These are phyloP conservation scores for Thelonectria olida DNA, from an alignment of 2,329 filamentous ascomycete species.

Conservation along the genomic window DNA sequence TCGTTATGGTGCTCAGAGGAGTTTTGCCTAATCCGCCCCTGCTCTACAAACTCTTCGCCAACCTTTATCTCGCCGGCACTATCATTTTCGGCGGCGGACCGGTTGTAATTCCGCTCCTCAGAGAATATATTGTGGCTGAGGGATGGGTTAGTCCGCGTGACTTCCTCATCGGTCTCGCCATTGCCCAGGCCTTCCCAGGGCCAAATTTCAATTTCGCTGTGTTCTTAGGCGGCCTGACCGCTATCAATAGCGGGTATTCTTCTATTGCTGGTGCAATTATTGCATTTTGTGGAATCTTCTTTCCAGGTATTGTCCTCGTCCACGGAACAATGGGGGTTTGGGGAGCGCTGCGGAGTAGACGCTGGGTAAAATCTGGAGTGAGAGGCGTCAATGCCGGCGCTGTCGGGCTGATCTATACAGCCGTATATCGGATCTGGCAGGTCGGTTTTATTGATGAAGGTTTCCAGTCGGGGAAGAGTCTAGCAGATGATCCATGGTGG, in stretches of 20 bases:
- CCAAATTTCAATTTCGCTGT: conserved; percentile 63
- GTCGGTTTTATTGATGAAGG: conserved; percentile 66
- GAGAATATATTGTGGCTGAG: conserved; percentile 71
- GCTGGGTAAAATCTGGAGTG: conserved; percentile 58
- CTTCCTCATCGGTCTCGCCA: conserved; percentile 76
- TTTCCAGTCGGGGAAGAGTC: conserved; percentile 57
- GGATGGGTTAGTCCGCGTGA: conserved; percentile 77
- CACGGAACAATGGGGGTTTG: conserved; percentile 65
- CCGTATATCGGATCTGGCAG: conserved; percentile 70
- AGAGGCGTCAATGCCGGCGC: conserved; percentile 68
- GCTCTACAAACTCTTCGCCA: conserved; percentile 71
- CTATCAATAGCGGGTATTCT: conserved; percentile 48
- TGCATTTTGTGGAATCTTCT: conserved; percentile 62
- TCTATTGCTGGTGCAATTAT: conserved; percentile 59
- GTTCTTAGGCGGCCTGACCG: conserved; percentile 62
- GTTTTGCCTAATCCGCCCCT: conserved; percentile 52
- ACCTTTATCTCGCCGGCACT: conserved; percentile 78
- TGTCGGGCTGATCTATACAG: conserved; percentile 70
- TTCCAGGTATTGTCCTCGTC: conserved; percentile 58
- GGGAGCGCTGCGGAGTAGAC: conserved; percentile 56
- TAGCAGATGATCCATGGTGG: conserved; percentile 71
- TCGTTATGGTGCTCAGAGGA: conserved; percentile 62
- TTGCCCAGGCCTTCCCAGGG: conserved; percentile 74
- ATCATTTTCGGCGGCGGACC: conserved; percentile 73
- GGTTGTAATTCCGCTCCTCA: conserved; percentile 70